phyloP scores from a whole-genome alignment of 257 asterid genomes.

The Handroanthus guayacan region DNA sequence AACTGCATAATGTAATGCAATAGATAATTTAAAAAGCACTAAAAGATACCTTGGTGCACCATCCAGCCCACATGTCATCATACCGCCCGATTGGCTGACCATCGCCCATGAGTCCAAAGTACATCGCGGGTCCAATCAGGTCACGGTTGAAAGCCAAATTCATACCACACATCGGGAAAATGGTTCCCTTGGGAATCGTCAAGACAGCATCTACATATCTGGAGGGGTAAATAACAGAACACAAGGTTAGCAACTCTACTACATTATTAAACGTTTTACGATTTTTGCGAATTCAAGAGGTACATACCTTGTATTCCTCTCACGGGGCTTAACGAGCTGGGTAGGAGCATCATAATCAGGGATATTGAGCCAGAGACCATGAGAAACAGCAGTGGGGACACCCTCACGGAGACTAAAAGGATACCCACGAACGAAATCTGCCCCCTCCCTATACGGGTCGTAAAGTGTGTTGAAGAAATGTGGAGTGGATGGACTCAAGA shows the following conservation, averaged over 20 bases:
- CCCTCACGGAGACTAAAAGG: slow-evolving; percentile 94
- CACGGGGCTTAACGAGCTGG: slow-evolving; percentile 90
- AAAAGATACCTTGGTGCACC: slow-evolving; percentile 72
- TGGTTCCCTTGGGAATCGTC: slow-evolving; percentile 83
- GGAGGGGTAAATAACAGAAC: slow-evolving; percentile 24
- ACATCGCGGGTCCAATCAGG: slow-evolving; percentile 88
- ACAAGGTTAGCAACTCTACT: background rate
- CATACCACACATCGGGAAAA: slow-evolving; percentile 91
- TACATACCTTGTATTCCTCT: slow-evolving; percentile 73
- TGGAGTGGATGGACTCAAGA: slow-evolving; percentile 77
- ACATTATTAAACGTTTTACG: background rate
- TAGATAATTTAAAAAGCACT: background rate
- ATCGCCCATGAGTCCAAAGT: slow-evolving; percentile 93
- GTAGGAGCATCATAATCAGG: slow-evolving; percentile 94
- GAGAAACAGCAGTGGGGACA: slow-evolving; percentile 79
- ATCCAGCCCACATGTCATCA: slow-evolving; percentile 89
- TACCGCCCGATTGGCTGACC: slow-evolving; percentile 91
- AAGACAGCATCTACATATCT: slow-evolving; percentile 84
- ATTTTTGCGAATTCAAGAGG: background rate
- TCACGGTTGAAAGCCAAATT: slow-evolving; percentile 80
- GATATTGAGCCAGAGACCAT: slow-evolving; percentile 86
- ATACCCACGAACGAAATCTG: slow-evolving; percentile 88
- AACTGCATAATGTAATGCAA: background rate
- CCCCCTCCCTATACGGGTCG: slow-evolving; percentile 82
- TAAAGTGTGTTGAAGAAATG: slow-evolving; percentile 84